phyloP scores from a whole-genome alignment of 768 basidiomycete genomes.

The Agaricus bisporus region DNA sequence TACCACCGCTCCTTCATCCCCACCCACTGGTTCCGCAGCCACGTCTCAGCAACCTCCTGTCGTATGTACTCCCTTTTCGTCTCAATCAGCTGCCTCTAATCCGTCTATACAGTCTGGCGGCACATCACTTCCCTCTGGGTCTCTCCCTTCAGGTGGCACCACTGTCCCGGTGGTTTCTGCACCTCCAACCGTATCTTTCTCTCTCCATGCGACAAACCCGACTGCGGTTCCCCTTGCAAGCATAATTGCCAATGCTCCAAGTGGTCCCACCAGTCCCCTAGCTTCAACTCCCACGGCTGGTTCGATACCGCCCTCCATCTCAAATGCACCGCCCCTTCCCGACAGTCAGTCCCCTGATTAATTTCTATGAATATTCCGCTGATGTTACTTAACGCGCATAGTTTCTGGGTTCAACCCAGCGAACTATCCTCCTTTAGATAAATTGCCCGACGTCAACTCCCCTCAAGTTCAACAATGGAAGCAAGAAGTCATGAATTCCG shows the following conservation, averaged over 20 bases:
- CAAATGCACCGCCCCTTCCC: slow-evolving; percentile 56
- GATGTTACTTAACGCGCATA: slow-evolving; percentile 15
- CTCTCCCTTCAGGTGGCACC: slow-evolving; percentile 5
- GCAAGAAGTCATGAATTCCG: slow-evolving; percentile 48
- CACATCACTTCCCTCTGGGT: background rate
- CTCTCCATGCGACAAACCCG: slow-evolving; percentile 46
- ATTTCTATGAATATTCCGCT: background rate
- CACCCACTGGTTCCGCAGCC: too few relatives aligned
- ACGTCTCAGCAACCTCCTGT: slow-evolving; percentile 9
- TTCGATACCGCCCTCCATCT: slow-evolving; percentile 40
- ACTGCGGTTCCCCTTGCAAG: slow-evolving; percentile 52
- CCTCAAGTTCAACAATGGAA: slow-evolving; percentile 68
- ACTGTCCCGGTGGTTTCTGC: slow-evolving; percentile 17
- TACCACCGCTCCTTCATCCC: background rate
- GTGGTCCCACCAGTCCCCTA: slow-evolving; percentile 38
- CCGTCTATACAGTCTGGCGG: background rate
- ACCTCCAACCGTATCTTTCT: slow-evolving; percentile 32
- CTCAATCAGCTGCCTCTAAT: background rate
- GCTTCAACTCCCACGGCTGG: slow-evolving; percentile 44
- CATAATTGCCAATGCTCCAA: slow-evolving; percentile 38
- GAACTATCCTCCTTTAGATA: slow-evolving; percentile 66
- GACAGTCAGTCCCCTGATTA: slow-evolving; percentile 30
- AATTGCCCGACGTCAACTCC: slow-evolving; percentile 51
- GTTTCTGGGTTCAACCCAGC: slow-evolving; percentile 39
- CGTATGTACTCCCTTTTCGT: background rate